Conservation (phyloP, 257 asterid genomes). For the Scutellaria minor region DNA sequence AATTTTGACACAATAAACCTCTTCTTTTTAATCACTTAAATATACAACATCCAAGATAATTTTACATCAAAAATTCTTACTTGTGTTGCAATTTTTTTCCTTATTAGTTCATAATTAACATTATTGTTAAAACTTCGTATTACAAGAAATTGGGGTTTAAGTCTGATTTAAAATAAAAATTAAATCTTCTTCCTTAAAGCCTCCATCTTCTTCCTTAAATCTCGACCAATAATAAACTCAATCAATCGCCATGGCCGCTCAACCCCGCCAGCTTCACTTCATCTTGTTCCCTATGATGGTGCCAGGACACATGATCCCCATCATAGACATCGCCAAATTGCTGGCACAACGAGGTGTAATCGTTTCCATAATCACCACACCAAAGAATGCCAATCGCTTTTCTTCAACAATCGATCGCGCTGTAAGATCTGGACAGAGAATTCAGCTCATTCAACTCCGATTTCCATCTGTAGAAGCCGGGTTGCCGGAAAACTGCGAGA, state of each 20-base stretch:
- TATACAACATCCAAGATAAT: too few species aligned
- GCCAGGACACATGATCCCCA: constrained; percentile 60
- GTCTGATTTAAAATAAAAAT: too few species aligned
- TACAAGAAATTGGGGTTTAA: too few species aligned
- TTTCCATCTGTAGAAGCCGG: constrained; percentile 53
- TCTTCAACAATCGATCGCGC: constrained; percentile 43
- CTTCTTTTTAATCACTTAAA: too few species aligned
- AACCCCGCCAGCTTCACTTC: constrained; percentile 34
- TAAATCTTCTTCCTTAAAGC: neutral
- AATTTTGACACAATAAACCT: too few species aligned
- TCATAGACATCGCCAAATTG: constrained; percentile 53
- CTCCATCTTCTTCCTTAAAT: neutral
- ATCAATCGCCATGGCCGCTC: constrained; percentile 22
- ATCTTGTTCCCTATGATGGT: constrained; percentile 52
- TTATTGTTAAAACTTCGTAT: too few species aligned
- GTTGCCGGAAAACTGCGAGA: constrained; percentile 54
- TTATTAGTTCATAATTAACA: too few species aligned
- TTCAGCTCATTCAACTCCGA: constrained; percentile 37
- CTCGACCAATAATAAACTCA: neutral
- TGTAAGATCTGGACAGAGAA: constrained; percentile 33
- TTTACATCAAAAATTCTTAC: too few species aligned
- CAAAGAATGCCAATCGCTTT: constrained; percentile 43
- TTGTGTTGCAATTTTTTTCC: too few species aligned
- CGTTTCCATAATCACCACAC: constrained; percentile 52
- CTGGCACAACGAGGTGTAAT: constrained; percentile 40